These are phyloP conservation scores for Lichtheimia hyalospora DNA, from an alignment of 371 early-diverging fungal species.

Conservation along the genomic window DNA sequence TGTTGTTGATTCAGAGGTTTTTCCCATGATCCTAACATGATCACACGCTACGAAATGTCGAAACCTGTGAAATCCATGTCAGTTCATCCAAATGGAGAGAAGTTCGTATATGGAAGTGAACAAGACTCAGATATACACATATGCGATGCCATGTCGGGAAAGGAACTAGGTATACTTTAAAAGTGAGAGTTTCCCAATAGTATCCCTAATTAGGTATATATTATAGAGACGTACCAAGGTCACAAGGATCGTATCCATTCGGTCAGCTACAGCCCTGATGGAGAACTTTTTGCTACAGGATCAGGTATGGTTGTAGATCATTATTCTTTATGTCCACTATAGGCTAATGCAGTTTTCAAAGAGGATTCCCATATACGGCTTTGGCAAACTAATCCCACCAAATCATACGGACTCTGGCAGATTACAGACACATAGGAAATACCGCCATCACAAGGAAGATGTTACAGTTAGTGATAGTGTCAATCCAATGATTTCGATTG, in stretches of 20 bases:
- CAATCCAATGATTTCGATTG: too few species aligned
- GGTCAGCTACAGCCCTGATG: conserved; percentile 88
- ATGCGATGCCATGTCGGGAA: conserved; percentile 72
- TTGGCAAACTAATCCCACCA: conserved; percentile 76
- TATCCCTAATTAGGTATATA: too few species aligned
- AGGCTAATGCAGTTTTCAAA: conserved; percentile 8
- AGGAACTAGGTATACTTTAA: conserved; percentile 46
- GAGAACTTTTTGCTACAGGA: conserved; percentile 86
- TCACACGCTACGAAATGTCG: conserved; percentile 25
- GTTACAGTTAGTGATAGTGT: too few species aligned
- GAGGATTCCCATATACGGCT: conserved; percentile 81
- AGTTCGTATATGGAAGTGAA: conserved; percentile 77
- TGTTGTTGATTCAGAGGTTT: background rate
- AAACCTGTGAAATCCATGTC: conserved; percentile 77
- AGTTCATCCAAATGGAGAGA: conserved; percentile 72
- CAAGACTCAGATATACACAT: conserved; percentile 81
- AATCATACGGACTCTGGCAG: conserved; percentile 77
- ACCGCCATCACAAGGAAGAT: too few species aligned
- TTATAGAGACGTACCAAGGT: conserved; percentile 75
- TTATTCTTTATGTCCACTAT: background rate
- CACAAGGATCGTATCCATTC: conserved; percentile 89
- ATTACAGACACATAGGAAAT: background rate
- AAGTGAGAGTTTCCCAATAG: background rate
- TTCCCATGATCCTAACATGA: background rate
- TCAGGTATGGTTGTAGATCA: conserved; percentile 42